Conservation (phyloP, 345 rosid genomes). For the Citrus glauca region DNA sequence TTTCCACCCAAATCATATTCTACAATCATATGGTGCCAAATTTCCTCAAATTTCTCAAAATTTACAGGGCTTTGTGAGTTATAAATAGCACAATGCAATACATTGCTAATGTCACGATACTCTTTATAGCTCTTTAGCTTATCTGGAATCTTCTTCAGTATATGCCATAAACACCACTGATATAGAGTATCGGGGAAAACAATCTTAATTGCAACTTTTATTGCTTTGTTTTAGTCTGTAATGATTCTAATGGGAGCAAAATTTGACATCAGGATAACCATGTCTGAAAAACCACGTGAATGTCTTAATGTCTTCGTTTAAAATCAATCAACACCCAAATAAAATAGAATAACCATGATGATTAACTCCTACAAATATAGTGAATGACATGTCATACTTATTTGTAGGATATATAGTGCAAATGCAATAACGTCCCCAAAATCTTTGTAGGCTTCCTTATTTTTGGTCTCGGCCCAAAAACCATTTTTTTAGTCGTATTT, state of each 20-base stretch:
- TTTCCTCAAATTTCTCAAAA: neutral
- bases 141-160: neutral
- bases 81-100: neutral
- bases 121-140: neutral
- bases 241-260: neutral
- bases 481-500: too few relatives aligned
- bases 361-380: neutral
- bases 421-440: too few relatives aligned
- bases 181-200: neutral
- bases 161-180: neutral
- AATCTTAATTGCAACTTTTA: neutral
- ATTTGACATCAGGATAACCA: neutral
- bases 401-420: neutral
- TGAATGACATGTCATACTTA: neutral
- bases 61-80: neutral
- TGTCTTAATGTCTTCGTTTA: neutral
- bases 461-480: too few relatives aligned
- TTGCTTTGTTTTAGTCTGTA: neutral
- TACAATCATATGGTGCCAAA: neutral
- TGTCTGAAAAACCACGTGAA: neutral
- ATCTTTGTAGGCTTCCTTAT: too few relatives aligned
- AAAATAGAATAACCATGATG: neutral
- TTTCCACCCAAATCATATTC: neutral
- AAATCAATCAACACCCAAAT: neutral
- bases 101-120: neutral